Evolutionary conservation across 345 rosid species (phyloP), one percentile per base, ranked within the genome.

Genomic region (Gossypium sturtianum): DNA sequence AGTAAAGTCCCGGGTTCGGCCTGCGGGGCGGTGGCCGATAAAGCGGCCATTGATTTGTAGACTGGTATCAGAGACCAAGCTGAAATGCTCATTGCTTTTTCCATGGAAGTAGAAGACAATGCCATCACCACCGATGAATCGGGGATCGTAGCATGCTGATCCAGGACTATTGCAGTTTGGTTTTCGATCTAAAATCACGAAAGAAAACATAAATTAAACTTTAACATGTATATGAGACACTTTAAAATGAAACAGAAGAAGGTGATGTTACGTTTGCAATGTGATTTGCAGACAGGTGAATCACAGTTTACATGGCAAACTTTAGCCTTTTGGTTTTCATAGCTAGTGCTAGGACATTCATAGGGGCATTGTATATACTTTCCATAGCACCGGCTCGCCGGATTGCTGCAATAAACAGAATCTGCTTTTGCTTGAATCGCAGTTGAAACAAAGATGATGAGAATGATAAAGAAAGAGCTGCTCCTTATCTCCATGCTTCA

Each of bases 61-160:
- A 81, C 77, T 79, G 60, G 71, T 29, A 59, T 84, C 88, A 3
- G 90, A 86, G 48, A 86, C 86, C 41, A 86, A 77, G 77, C 81
- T 77, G 66, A 88, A 86, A 6, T 80, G 84, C 77, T 83, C 78
- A 12, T 84, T 84, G 80, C 84, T 79, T 86, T 81, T 85, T 44
- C 88, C 90, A 57, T 84, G 90, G 81, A 85, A 86, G 83, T 86
- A 56, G 80, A 86, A 88, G n/a, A 85, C 83, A 34, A 81, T 73
- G 48, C 87, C 86, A 45, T 88, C 88, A n/a, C 86, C 88, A 56
- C 88, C 88, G 27, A 86, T 85, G 78, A 88, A 88, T 53, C 89
- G 82, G 1, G 92, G 88, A 48, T 86, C 85, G 16, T 78, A 70
- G 78, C 92, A 88, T 9, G 88, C 90, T 19, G 90, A 78, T 77